Evolutionary conservation across 2,329 filamentous ascomycete genomes (phyloP).

Genomic region (Aspergillus vadensis): DNA sequence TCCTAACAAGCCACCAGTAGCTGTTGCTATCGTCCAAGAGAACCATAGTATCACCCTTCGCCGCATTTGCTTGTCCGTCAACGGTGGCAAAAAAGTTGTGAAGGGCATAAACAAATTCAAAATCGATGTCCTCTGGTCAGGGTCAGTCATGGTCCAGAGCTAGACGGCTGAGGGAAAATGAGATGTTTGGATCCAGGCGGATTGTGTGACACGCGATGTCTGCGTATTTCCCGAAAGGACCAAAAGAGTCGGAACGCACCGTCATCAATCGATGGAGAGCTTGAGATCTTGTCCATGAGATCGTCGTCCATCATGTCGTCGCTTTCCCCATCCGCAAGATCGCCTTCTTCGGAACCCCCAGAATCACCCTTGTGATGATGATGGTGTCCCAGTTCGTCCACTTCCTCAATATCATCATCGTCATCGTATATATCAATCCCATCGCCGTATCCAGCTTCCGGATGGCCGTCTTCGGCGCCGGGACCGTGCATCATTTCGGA

Average conservation of each 20-base stretch:
- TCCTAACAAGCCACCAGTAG: constrained; percentile 98
- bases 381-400: constrained; percentile 10
- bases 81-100: constrained; percentile 98
- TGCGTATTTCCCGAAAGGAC: neutral
- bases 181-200: neutral
- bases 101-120: constrained; percentile 97
- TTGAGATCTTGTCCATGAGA: constrained; percentile 98
- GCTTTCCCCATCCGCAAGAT: constrained; percentile 64
- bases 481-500: constrained; percentile 70
- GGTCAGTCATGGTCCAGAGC: constrained; percentile 74
- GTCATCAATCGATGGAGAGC: constrained; percentile 98
- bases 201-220: neutral
- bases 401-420: constrained; percentile 12
- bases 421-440: constrained; percentile 39
- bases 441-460: constrained; percentile 38
- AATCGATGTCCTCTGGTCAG: constrained; percentile 96
- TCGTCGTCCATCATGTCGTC: constrained; percentile 81
- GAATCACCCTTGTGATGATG: constrained; percentile 25
- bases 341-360: constrained; percentile 46
- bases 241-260: constrained; percentile 55
- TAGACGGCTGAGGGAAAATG: neutral
- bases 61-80: constrained; percentile 96
- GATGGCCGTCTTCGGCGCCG: constrained; percentile 59
- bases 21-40: constrained; percentile 97
- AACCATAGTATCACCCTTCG: constrained; percentile 98